Evolutionary conservation across 495 filamentous ascomycete species (phyloP), one percentile per base, ranked within the genome.

Genomic region (Staphylotrichum tortipilum): DNA sequence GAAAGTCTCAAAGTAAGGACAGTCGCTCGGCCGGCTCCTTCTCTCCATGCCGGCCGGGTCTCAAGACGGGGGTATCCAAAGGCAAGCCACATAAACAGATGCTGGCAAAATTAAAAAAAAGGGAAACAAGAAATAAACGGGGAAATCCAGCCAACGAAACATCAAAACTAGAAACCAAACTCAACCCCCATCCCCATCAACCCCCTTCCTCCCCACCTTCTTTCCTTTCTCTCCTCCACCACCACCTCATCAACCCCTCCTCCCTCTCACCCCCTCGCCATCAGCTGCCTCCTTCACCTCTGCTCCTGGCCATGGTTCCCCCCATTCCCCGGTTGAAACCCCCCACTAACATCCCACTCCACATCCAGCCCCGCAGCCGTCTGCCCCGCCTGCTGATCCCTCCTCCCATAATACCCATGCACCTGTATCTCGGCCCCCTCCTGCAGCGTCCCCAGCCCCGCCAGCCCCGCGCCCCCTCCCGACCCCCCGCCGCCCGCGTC

Each of bases 371-470:
- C 58, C 12, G 63, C 57, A 4, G 52, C 55, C 24, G 67, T 68
- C 56, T 70, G 63, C 0, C 67, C 67, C 17, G 50, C 54, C 34
- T 56, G 54, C 7, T 46, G 43, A 28, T 67, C 56, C 8, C 49
- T 8, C 29, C 66, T 49, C 1, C 66, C 68, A 49, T 69, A 71
- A 24, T 61, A 61, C 18, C 68, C 66, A 47, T 68, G 67, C n/a
- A n/a, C n/a, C n/a, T n/a, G n/a, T 12, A 58, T 57, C 41, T 43
- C 65, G 19, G 36, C 53, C 10, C 59, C 49, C 56, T 71, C 68
- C 1, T 60, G 65, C 15, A 71, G 46, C 44, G 60, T 47, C 17
- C 41, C 26, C 28, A 56, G 52, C 28, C 44, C 53, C 11, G 17
- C 44, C 14, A 33, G 6, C 19, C 34, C 33, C 14, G 29, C 7